Evolutionary conservation across 208 protist species (phyloP).

Genomic region (Trypanosoma congolense): DNA sequence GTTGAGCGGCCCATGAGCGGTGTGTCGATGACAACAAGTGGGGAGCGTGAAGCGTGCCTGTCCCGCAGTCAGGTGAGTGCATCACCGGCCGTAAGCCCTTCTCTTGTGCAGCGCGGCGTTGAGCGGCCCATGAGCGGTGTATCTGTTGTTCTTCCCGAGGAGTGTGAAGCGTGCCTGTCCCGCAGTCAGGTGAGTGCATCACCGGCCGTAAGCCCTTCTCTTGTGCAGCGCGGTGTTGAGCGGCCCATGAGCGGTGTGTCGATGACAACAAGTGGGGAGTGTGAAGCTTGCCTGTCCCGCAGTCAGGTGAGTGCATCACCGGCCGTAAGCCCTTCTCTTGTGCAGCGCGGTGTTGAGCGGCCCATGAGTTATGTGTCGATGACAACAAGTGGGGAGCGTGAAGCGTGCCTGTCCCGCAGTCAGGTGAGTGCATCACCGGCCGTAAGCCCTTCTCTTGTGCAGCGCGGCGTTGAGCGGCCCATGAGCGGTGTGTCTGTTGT

Average conservation of each 20-base stretch:
- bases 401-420: background rate
- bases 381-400: background rate
- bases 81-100: background rate
- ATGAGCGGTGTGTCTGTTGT: background rate
- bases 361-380: background rate
- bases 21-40: background rate
- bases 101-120: no score
- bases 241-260: background rate
- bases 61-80: background rate
- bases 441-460: background rate
- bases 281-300: background rate
- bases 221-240: background rate
- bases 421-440: background rate
- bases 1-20: background rate
- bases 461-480: background rate
- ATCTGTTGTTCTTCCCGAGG: background rate
- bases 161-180: background rate
- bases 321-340: background rate
- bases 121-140: background rate
- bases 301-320: background rate
- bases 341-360: background rate
- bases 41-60: background rate
- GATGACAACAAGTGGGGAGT: background rate
- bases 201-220: background rate
- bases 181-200: background rate